Percentiles rank a stretch among this genome's conserved stretches.
These are phyloP conservation scores for Kwoniella botswanensis DNA, from an alignment of 768 basidiomycete genomes.

Conservation along the genomic window DNA sequence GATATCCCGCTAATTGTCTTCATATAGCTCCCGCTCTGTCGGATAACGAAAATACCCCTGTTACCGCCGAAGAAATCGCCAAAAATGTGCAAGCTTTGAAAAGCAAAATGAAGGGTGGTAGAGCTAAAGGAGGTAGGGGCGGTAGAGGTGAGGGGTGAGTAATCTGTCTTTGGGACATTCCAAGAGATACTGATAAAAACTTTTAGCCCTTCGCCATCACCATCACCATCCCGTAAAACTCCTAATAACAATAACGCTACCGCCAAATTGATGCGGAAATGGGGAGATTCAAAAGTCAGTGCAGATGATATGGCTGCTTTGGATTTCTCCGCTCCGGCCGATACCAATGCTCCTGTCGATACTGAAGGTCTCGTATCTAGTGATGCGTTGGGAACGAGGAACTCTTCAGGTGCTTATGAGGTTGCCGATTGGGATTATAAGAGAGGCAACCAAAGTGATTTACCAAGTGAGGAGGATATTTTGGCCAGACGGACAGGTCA, in stretches of 20 bases:
- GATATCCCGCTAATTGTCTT: too few relatives aligned
- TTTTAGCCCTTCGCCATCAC: slow-evolving; percentile 29
- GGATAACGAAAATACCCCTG: slow-evolving; percentile 29
- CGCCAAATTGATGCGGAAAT: slow-evolving; percentile 80
- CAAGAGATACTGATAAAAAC: background rate
- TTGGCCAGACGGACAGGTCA: slow-evolving; percentile 41
- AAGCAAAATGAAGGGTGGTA: slow-evolving; percentile 72
- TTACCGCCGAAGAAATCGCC: slow-evolving; percentile 80
- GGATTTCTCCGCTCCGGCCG: slow-evolving; percentile 68
- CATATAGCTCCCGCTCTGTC: slow-evolving; percentile 36
- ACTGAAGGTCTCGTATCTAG: slow-evolving; percentile 54
- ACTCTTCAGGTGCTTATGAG: slow-evolving; percentile 71
- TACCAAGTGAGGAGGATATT: slow-evolving; percentile 56
- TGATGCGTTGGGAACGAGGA: slow-evolving; percentile 72
- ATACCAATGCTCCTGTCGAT: slow-evolving; percentile 63
- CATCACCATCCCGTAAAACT: slow-evolving; percentile 43
- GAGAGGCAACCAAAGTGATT: slow-evolving; percentile 58
- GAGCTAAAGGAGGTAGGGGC: slow-evolving; percentile 59
- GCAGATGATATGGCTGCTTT: slow-evolving; percentile 91
- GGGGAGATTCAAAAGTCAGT: slow-evolving; percentile 79
- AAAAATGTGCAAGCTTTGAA: slow-evolving; percentile 90
- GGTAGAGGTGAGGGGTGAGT: slow-evolving; percentile 37
- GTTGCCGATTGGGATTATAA: slow-evolving; percentile 84
- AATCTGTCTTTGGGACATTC: background rate
- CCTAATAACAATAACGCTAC: slow-evolving; percentile 29